phyloP scores from a whole-genome alignment of 768 basidiomycete species.

The Suillus luteus region DNA sequence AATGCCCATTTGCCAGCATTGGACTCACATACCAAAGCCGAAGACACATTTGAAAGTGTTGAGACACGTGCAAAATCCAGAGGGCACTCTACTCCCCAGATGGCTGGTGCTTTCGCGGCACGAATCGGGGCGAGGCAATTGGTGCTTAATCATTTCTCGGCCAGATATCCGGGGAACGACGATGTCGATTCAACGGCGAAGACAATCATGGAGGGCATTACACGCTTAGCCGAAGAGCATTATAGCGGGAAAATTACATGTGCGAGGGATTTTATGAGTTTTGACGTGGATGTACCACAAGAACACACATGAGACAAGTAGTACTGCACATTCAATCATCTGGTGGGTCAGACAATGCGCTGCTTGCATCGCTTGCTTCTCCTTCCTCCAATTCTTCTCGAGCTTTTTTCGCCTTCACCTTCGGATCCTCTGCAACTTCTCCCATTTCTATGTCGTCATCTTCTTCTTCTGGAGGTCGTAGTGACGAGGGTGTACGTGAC shows the following conservation, averaged over 20 bases:
- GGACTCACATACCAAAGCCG: conserved; percentile 57
- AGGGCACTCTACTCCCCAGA: conserved; percentile 91
- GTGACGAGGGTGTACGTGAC: conserved; percentile 30
- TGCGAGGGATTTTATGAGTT: conserved; percentile 73
- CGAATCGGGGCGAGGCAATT: conserved; percentile 60
- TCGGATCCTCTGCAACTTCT: conserved; percentile 78
- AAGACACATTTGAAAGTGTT: conserved; percentile 63
- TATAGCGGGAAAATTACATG: conserved; percentile 64
- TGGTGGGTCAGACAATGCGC: conserved; percentile 75
- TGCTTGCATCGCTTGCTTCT: conserved; percentile 81
- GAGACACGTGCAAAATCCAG: conserved; percentile 66
- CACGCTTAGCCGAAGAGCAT: conserved; percentile 50
- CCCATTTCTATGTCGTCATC: conserved; percentile 89
- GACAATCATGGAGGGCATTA: conserved; percentile 65
- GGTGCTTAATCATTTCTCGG: conserved; percentile 84
- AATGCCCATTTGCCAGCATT: conserved; percentile 78
- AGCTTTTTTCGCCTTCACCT: conserved; percentile 45
- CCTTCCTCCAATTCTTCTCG: conserved; percentile 84
- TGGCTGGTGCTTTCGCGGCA: conserved; percentile 83
- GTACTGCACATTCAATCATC: conserved; percentile 43
- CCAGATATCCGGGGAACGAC: conserved; percentile 74
- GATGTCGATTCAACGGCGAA: conserved; percentile 49
- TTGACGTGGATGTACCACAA: conserved; percentile 51
- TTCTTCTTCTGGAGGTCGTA: conserved; percentile 29
- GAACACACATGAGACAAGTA: conserved; percentile 17